Conservation (phyloP, 1,284 basidiomycete genomes). For the Malassezia brasiliensis region DNA sequence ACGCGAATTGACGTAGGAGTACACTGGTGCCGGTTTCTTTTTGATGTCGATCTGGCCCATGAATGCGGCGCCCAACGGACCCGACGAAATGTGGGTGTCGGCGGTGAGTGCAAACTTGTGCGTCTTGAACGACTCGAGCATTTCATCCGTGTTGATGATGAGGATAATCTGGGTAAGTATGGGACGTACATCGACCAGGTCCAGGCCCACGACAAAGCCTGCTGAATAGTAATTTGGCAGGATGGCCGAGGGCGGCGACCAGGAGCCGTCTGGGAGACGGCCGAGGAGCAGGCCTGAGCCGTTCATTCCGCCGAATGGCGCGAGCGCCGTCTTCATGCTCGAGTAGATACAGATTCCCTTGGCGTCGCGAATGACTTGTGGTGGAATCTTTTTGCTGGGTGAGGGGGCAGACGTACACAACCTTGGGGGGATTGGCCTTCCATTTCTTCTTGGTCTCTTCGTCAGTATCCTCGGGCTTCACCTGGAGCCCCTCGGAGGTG, state of each 20-base stretch:
- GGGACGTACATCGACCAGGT: constrained; percentile 33
- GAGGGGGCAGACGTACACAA: constrained; percentile 27
- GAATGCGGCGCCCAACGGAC: constrained; percentile 53
- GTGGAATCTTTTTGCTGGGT: constrained; percentile 51
- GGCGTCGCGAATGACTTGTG: constrained; percentile 51
- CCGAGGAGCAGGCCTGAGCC: constrained; percentile 50
- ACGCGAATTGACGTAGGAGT: constrained; percentile 44
- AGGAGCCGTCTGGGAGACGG: constrained; percentile 42
- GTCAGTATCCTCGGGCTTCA: constrained; percentile 15
- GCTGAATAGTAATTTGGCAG: constrained; percentile 52
- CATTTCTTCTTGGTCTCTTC: not conserved
- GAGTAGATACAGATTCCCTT: constrained; percentile 52
- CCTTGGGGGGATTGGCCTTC: constrained; percentile 48
- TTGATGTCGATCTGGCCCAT: constrained; percentile 51
- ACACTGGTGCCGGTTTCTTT: constrained; percentile 39
- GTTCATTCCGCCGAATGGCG: constrained; percentile 54
- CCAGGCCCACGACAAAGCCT: constrained; percentile 37
- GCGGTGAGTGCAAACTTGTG: constrained; percentile 54
- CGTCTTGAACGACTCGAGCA: constrained; percentile 52
- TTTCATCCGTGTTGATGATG: constrained; percentile 51
- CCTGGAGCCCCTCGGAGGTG: constrained; percentile 35
- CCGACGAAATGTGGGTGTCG: constrained; percentile 53
- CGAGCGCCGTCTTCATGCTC: constrained; percentile 51
- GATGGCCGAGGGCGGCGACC: constrained; percentile 53
- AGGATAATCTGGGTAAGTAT: constrained; percentile 23